These are phyloP conservation scores for Zarea fungicola DNA, from an alignment of 2,329 filamentous ascomycete genomes.

Conservation along the genomic window DNA sequence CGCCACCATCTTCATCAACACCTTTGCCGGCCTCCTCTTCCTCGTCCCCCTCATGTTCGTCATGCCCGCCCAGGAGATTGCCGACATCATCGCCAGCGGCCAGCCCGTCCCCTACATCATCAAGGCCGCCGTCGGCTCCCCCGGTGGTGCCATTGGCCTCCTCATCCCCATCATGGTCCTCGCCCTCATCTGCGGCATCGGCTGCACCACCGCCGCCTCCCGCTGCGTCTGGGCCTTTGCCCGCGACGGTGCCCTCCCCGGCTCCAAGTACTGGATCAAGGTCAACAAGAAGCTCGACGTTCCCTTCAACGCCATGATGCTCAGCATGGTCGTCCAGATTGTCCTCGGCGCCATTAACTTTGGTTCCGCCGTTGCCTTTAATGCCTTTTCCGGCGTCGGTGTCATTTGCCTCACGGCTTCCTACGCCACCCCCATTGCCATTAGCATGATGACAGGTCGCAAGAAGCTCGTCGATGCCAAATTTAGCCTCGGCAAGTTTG, in stretches of 20 bases:
- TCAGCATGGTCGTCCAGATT: constrained; percentile 61
- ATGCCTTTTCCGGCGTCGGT: constrained; percentile 64
- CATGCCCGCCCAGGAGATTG: constrained; percentile 54
- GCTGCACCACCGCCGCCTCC: constrained; percentile 64
- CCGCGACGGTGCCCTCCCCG: constrained; percentile 64
- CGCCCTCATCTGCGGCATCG: constrained; percentile 61
- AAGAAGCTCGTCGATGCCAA: constrained; percentile 50
- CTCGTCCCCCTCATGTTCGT: constrained; percentile 66
- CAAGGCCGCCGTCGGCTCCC: constrained; percentile 54
- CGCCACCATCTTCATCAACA: constrained; percentile 61
- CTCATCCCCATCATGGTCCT: constrained; percentile 61
- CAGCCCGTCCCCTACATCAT: constrained; percentile 64
- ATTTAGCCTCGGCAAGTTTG: constrained; percentile 59
- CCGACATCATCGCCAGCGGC: constrained; percentile 47
- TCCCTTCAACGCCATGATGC: constrained; percentile 67
- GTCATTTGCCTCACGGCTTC: constrained; percentile 65
- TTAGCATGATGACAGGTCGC: constrained; percentile 57
- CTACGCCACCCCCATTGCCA: constrained; percentile 62
- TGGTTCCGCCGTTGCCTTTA: constrained; percentile 64
- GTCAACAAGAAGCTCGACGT: constrained; percentile 59
- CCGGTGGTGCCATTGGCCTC: constrained; percentile 57
- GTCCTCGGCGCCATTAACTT: constrained; percentile 64
- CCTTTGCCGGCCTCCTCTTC: constrained; percentile 60
- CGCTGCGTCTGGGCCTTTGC: constrained; percentile 66
- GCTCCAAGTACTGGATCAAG: constrained; percentile 53